Evolutionary conservation across 192 early-diverging fungal species (phyloP).

Genomic region (Mortierella antarctica): DNA sequence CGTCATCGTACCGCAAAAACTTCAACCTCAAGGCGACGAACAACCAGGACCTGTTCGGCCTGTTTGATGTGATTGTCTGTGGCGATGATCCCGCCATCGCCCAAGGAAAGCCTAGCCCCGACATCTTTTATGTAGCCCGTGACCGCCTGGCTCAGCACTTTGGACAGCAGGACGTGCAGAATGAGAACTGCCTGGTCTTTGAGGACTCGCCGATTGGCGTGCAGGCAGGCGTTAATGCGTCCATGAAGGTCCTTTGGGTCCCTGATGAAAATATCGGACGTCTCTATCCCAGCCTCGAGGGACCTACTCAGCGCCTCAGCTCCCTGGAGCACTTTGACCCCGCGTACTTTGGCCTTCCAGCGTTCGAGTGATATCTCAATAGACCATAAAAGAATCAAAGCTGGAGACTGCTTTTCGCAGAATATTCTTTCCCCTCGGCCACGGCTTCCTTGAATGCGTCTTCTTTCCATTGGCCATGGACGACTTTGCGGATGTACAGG

Average conservation of each 20-base stretch:
- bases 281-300: conserved; percentile 54
- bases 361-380: conserved; percentile 44
- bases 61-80: conserved; percentile 87
- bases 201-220: conserved; percentile 91
- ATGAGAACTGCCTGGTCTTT: conserved; percentile 86
- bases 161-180: conserved; percentile 57
- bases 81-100: conserved; percentile 88
- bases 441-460: neutral
- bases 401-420: neutral
- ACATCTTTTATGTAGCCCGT: conserved; percentile 86
- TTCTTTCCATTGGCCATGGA: conserved; percentile 3
- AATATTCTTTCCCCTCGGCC: no score
- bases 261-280: conserved; percentile 76
- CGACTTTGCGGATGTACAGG: conserved; percentile 22
- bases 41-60: conserved; percentile 76
- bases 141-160: conserved; percentile 46
- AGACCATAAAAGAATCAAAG: neutral
- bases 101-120: conserved; percentile 90
- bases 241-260: conserved; percentile 90
- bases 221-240: conserved; percentile 81
- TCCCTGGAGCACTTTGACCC: conserved; percentile 79
- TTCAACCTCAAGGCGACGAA: conserved; percentile 80
- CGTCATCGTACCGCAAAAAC: conserved; percentile 81
- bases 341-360: conserved; percentile 67
- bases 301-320: conserved; percentile 66